phyloP scores from a whole-genome alignment of 495 filamentous ascomycete genomes.

The Neurospora intermedia region DNA sequence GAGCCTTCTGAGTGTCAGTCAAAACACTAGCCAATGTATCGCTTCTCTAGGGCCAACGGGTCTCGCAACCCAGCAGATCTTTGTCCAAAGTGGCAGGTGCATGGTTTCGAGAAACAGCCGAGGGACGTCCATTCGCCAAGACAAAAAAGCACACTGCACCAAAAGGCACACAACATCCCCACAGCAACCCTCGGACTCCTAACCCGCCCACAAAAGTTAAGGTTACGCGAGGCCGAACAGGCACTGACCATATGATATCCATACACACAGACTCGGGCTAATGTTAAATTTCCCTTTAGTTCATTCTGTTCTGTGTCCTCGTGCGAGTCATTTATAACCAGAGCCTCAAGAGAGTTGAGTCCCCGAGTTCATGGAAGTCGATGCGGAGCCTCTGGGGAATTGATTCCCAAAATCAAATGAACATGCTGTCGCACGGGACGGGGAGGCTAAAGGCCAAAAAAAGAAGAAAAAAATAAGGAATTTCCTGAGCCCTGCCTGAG shows the following conservation, averaged over 20 bases:
- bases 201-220: not conserved
- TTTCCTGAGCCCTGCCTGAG: no score
- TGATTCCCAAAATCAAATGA: not conserved
- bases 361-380: not conserved
- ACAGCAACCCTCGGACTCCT: not conserved
- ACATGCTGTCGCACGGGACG: not conserved
- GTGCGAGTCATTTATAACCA: not conserved
- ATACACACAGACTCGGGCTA: not conserved
- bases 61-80: not conserved
- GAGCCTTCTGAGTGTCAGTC: not conserved
- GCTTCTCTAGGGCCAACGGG: not conserved
- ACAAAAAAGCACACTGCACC: not conserved
- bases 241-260: not conserved
- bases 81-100: not conserved
- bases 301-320: not conserved
- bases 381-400: not conserved
- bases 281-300: not conserved
- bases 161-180: not conserved
- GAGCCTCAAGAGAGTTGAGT: not conserved
- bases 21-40: not conserved
- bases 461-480: no score
- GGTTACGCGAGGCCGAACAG: not conserved
- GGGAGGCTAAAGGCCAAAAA: no score
- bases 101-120: not conserved
- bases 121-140: not conserved